Base-by-base conservation (phyloP, 371 early-diverging fungal genomes). In the Thermomucor indicae-seudaticae region DNA sequence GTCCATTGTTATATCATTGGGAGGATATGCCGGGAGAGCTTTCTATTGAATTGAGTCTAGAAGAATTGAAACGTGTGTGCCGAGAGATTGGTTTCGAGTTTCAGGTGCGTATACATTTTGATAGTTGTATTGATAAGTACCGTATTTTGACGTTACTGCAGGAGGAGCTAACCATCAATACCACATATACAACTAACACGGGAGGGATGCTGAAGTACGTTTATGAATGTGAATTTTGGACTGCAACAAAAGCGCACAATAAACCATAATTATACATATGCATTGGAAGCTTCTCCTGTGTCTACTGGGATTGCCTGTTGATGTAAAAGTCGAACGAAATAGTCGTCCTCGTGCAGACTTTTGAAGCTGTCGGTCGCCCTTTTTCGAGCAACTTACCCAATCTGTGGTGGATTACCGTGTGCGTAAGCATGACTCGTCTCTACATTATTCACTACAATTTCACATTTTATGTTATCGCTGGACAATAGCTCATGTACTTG, bases 1-100 rank as follows among this genome's bases (percentile, higher is more conserved):
- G 97, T 4, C 96, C 97, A 2, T 70, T 96, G 47, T 75, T 95
- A 7, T 96, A 93, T 77, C 95, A 96, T 60, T 94, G 88, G 67
- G 95, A 95, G 60, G 91, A 91, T 43, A 78, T 81, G 40, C 75
- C 73, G 5, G 80, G 77, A 40, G 90, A 92, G 55, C 64, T 78
- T 17, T 89, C 92, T 4, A 75, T 97, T 22, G 97, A 97, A 61
- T 65, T 95, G 23, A 89, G 84, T 39, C 72, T 92, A 40, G 90
- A 94, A 27, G 92, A 95, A 58, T 79, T 96, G 24, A 70, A 85
- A 41, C 59, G 72, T 4, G 71, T 89, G 4, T 82, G 83, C 20
- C 57, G 60, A 27, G 72, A 67, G 24, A 64, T 87, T 16, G 94
- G 93, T 3, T 96, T 94, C 66, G 72, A 65, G 20, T 64, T 91